A percentile compares a stretch with the other conserved stretches of the same genome.
Conservation (phyloP, 441 rosid genomes). For the Pelargonium hybrid region DNA sequence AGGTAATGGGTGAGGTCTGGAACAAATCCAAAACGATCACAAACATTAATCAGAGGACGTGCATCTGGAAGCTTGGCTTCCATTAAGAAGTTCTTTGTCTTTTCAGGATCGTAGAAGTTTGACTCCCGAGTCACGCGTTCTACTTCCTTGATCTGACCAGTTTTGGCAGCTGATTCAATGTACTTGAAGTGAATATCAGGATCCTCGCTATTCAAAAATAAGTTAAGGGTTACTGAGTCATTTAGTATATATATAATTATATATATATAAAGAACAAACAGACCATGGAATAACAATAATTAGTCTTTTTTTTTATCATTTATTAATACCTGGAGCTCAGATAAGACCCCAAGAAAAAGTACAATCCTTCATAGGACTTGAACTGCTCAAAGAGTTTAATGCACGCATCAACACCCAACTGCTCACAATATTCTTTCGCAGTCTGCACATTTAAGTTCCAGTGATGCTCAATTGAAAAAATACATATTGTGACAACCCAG, state of each 20-base stretch:
- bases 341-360: slow-evolving; percentile 92
- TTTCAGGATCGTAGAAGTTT: slow-evolving; percentile 85
- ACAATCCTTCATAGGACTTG: slow-evolving; percentile 92
- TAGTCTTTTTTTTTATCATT: background rate
- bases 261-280: background rate
- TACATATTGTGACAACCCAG: slow-evolving; percentile 8
- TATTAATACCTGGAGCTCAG: slow-evolving; percentile 73
- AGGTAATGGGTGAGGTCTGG: slow-evolving; percentile 97
- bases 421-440: slow-evolving; percentile 31
- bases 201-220: slow-evolving; percentile 54
- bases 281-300: background rate
- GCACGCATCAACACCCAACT: slow-evolving; percentile 66
- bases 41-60: slow-evolving; percentile 85
- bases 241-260: too few relatives aligned
- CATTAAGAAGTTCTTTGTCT: slow-evolving; percentile 90
- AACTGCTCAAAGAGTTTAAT: slow-evolving; percentile 71
- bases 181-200: slow-evolving; percentile 91
- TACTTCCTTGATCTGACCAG: slow-evolving; percentile 96
- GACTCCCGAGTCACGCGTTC: slow-evolving; percentile 97
- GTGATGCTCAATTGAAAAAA: slow-evolving; percentile 16
- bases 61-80: slow-evolving; percentile 96
- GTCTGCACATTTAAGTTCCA: slow-evolving; percentile 35
- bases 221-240: too few relatives aligned
- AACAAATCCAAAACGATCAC: slow-evolving; percentile 96
- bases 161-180: slow-evolving; percentile 93